A percentile compares a stretch with the other conserved stretches of the same genome.
Evolutionary conservation across 163 green algal species (phyloP).

Genomic region (Coccomyxa subellipsoidea): DNA sequence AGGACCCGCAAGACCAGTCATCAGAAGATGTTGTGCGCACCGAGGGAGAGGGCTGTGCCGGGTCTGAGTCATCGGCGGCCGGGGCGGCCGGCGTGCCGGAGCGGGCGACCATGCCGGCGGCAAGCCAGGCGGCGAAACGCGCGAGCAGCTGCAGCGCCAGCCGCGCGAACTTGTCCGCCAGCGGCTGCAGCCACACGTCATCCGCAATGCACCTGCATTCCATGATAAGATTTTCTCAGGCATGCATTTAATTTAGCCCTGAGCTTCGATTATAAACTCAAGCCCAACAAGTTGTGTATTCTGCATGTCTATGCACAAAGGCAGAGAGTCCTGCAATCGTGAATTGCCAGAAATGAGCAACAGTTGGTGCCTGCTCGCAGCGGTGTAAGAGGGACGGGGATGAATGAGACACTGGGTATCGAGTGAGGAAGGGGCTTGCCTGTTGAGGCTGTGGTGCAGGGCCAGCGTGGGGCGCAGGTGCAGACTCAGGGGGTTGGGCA

Average conservation of each 20-base stretch:
- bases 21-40: not conserved
- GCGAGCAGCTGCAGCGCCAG: slow-evolving; percentile 78
- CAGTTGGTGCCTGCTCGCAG: no score
- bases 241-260: no score
- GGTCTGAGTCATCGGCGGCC: not conserved
- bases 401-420: not conserved
- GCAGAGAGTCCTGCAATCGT: no score
- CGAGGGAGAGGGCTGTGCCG: not conserved
- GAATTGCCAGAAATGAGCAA: no score
- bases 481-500: slow-evolving; percentile 17
- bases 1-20: no score
- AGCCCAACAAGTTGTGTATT: no score
- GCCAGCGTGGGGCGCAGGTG: slow-evolving; percentile 30
- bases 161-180: slow-evolving; percentile 79
- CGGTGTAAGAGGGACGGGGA: no score
- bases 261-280: no score
- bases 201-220: slow-evolving; percentile 26
- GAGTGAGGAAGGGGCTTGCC: not conserved
- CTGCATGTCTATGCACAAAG: no score
- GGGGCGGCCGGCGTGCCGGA: not conserved
- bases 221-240: no score
- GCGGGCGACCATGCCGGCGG: not conserved
- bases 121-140: slow-evolving; percentile 66
- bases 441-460: slow-evolving; percentile 47
- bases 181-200: slow-evolving; percentile 66